Evolutionary conservation across 1,139 yeast species (phyloP).

Genomic region (Pichia cactophila): DNA sequence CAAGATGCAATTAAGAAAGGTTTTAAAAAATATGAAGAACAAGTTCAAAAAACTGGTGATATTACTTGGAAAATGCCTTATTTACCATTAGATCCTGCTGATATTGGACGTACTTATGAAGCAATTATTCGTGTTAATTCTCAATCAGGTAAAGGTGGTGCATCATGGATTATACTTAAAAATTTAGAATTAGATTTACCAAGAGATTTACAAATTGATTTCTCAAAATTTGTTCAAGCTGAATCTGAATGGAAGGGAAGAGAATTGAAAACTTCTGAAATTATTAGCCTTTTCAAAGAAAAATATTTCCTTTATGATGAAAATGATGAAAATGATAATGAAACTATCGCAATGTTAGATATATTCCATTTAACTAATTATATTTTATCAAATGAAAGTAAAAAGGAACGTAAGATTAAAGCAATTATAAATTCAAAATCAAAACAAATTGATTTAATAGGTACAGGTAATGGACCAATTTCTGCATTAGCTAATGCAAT

Average conservation of each 20-base stretch:
- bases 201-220: slow-evolving; percentile 82
- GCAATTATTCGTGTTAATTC: slow-evolving; percentile 97
- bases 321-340: slow-evolving; percentile 24
- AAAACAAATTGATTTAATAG: slow-evolving; percentile 36
- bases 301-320: slow-evolving; percentile 54
- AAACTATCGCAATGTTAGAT: slow-evolving; percentile 21
- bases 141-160: slow-evolving; percentile 98
- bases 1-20: slow-evolving; percentile 99
- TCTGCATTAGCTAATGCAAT: slow-evolving; percentile 84
- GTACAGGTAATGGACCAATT: slow-evolving; percentile 91
- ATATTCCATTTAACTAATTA: slow-evolving; percentile 46
- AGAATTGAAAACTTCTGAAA: slow-evolving; percentile 73
- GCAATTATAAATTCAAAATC: slow-evolving; percentile 39
- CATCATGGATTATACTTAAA: slow-evolving; percentile 92
- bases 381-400: slow-evolving; percentile 22
- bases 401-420: slow-evolving; percentile 35
- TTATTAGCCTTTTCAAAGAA: slow-evolving; percentile 63
- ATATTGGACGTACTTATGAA: slow-evolving; percentile 93
- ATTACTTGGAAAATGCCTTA: slow-evolving; percentile 80
- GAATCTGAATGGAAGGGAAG: slow-evolving; percentile 79
- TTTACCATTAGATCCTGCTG: slow-evolving; percentile 92
- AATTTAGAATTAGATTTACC: slow-evolving; percentile 88
- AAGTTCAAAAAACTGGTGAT: slow-evolving; percentile 34
- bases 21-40: slow-evolving; percentile 50
- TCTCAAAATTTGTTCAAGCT: slow-evolving; percentile 74